phyloP scores from a whole-genome alignment of 176 grass and related monocot species.

The Triticum turgidum region DNA sequence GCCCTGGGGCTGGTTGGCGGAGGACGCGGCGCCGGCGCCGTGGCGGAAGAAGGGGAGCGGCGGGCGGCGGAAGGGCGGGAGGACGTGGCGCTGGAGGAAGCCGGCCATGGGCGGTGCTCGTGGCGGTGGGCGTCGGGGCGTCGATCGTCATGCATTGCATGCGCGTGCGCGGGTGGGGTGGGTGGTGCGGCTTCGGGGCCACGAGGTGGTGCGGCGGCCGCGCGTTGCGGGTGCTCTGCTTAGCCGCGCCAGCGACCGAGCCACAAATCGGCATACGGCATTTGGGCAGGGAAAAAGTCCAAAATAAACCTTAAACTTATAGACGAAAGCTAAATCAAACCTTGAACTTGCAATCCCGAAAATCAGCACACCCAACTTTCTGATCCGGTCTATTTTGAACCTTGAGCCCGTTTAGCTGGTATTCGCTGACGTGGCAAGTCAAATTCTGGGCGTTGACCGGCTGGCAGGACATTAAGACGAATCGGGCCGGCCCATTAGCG shows the following conservation, averaged over 20 bases:
- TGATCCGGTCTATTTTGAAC: too few relatives aligned
- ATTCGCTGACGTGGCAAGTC: too few relatives aligned
- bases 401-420: too few relatives aligned
- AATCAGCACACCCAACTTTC: too few relatives aligned
- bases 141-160: conserved; percentile 22
- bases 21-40: neutral
- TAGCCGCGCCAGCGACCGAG: neutral
- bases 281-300: neutral
- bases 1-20: neutral
- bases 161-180: neutral
- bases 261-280: neutral
- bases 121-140: conserved; percentile 6
- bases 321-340: too few relatives aligned
- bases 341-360: too few relatives aligned
- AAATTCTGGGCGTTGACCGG: too few relatives aligned
- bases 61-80: conserved; percentile 57
- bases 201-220: conserved; percentile 23
- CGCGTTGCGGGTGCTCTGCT: conserved; percentile 14
- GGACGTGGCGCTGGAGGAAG: conserved; percentile 60
- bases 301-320: too few relatives aligned
- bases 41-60: conserved; percentile 55
- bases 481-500: too few relatives aligned
- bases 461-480: too few relatives aligned
- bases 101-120: conserved; percentile 26
- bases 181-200: neutral